phyloP scores from a whole-genome alignment of 345 rosid species.

The Arabidopsis arenosa region DNA sequence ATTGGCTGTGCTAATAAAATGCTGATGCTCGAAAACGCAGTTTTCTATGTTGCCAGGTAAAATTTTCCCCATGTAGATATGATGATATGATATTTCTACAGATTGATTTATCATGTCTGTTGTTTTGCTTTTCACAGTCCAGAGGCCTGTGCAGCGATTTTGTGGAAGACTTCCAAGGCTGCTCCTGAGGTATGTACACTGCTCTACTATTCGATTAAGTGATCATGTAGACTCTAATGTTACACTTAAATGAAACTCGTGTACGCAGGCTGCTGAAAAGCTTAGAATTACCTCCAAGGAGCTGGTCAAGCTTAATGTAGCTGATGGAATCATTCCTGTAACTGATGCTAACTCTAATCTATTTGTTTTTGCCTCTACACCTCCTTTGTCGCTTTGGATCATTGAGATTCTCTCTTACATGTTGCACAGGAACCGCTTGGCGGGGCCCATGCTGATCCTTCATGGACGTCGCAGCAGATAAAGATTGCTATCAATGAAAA shows the following conservation, averaged over 20 bases:
- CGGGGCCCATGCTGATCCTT: slow-evolving; percentile 92
- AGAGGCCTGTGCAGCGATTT: slow-evolving; percentile 96
- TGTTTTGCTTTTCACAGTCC: slow-evolving; percentile 61
- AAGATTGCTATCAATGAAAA: slow-evolving; percentile 75
- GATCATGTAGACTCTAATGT: slow-evolving; percentile 16
- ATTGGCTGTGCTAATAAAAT: slow-evolving; percentile 93
- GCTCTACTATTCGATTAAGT: slow-evolving; percentile 22
- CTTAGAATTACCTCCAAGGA: slow-evolving; percentile 83
- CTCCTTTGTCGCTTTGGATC: slow-evolving; percentile 12
- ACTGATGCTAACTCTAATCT: slow-evolving; percentile 33
- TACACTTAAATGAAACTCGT: slow-evolving; percentile 34
- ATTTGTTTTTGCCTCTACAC: slow-evolving; percentile 21
- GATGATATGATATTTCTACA: not conserved
- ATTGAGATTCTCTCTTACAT: slow-evolving; percentile 18
- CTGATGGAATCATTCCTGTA: slow-evolving; percentile 92
- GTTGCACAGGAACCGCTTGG: slow-evolving; percentile 86
- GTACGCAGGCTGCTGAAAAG: slow-evolving; percentile 86
- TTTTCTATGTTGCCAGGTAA: slow-evolving; percentile 98
- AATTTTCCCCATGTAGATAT: not conserved
- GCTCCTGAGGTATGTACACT: slow-evolving; percentile 73
- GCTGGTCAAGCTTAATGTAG: slow-evolving; percentile 73
- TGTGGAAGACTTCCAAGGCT: slow-evolving; percentile 94
- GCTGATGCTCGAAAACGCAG: slow-evolving; percentile 95
- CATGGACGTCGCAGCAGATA: slow-evolving; percentile 89
- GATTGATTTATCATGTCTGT: slow-evolving; percentile 10